These are phyloP conservation scores for Theileria annulata DNA, from an alignment of 169 alveolate genomes.

Conservation along the genomic window DNA sequence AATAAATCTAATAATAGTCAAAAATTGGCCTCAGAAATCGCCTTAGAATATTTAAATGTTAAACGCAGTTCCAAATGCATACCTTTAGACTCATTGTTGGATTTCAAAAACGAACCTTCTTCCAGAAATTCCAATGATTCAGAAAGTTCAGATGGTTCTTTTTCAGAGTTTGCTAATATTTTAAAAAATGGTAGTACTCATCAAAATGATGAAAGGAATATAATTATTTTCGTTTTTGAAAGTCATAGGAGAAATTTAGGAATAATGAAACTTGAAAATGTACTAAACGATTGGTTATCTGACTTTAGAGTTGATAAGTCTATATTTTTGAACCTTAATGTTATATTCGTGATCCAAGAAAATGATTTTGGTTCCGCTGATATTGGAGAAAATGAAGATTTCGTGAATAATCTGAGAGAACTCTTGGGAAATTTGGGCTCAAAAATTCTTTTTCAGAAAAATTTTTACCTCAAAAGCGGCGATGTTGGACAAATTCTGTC, in stretches of 20 bases:
- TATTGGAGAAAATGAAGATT: no score
- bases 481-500: constrained; percentile 54
- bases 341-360: constrained; percentile 12
- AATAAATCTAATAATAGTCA: background rate
- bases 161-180: constrained; percentile 8
- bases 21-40: constrained; percentile 22
- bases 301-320: constrained; percentile 50
- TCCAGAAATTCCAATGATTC: background rate
- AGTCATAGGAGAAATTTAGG: background rate
- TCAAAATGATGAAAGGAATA: background rate
- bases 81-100: constrained; percentile 8
- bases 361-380: background rate
- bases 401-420: background rate
- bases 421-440: constrained; percentile 30
- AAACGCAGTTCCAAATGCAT: constrained; percentile 4
- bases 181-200: background rate
- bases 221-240: constrained; percentile 38
- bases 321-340: constrained; percentile 3
- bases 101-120: background rate
- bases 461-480: constrained; percentile 10
- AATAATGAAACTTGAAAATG: constrained; percentile 8
- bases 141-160: background rate
- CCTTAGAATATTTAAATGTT: constrained; percentile 8
- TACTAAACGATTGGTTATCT: constrained; percentile 38
- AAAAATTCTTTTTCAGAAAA: background rate